These are phyloP conservation scores for Monosporascus sp. DNA, from an alignment of 2,329 filamentous ascomycete genomes.

Conservation along the genomic window DNA sequence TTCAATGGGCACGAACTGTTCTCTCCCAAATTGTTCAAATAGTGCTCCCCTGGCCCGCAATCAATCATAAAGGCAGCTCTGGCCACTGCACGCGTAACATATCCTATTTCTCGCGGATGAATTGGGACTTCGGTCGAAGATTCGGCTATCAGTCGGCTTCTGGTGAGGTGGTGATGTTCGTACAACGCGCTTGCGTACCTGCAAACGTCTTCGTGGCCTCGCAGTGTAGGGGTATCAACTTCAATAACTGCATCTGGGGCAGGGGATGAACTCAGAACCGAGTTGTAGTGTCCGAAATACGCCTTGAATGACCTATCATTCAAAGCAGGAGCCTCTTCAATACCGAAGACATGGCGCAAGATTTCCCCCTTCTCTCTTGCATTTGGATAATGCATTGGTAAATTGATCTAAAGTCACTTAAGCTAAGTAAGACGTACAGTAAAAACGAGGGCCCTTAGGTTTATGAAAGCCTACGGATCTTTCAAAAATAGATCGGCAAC, in stretches of 20 bases:
- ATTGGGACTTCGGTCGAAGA: background rate
- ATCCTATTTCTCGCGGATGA: background rate
- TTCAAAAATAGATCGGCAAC: background rate
- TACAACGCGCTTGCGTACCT: background rate
- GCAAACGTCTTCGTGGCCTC: background rate
- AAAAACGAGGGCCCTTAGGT: too few relatives aligned
- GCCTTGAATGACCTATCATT: background rate
- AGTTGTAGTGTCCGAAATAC: constrained; percentile 1
- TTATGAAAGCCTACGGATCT: too few relatives aligned
- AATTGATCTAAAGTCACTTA: too few relatives aligned
- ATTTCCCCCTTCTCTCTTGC: background rate
- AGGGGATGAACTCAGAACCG: background rate
- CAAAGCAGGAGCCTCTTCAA: background rate
- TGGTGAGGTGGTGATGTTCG: background rate
- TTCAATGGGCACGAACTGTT: background rate
- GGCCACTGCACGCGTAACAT: background rate
- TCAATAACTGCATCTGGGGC: background rate
- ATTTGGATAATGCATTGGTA: background rate
- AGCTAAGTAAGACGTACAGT: too few relatives aligned
- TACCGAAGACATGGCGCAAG: background rate
- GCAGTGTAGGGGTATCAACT: background rate
- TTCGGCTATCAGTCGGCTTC: background rate
- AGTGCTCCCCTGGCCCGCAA: background rate
- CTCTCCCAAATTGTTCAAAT: background rate
- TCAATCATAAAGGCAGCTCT: constrained; percentile 1